phyloP scores from a whole-genome alignment of 139 green algal species.

The Chlamydomonas applanata region DNA sequence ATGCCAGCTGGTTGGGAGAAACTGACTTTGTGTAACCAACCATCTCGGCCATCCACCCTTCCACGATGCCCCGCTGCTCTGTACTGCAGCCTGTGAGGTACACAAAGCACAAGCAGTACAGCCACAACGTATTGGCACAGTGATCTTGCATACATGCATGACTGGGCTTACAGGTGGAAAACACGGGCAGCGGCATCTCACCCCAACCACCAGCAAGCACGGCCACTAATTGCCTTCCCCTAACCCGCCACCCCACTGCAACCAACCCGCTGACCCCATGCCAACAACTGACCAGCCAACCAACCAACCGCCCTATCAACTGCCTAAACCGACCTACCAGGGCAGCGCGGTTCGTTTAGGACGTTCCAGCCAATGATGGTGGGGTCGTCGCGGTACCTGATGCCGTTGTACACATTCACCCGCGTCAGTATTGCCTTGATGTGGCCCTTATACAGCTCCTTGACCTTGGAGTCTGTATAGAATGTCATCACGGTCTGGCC shows the following conservation, averaged over 20 bases:
- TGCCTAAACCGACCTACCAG: constrained; percentile 17
- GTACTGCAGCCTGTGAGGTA: not conserved
- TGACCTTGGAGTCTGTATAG: constrained; percentile 4
- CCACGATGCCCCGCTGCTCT: not conserved
- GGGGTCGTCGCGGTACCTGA: constrained; percentile 33
- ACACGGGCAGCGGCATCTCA: too few relatives aligned
- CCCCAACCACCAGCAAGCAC: too few relatives aligned
- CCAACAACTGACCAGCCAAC: not conserved
- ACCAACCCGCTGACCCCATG: not conserved
- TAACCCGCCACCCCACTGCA: too few relatives aligned
- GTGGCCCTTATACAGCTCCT: constrained; percentile 20
- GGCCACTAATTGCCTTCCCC: too few relatives aligned
- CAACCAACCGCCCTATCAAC: not conserved
- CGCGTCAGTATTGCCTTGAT: constrained; percentile 12
- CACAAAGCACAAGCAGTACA: not conserved
- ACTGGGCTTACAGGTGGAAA: too few relatives aligned
- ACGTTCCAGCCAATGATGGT: constrained; percentile 42
- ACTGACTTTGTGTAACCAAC: not conserved
- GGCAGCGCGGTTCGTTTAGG: constrained; percentile 42
- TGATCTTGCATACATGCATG: too few relatives aligned
- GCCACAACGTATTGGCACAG: too few relatives aligned
- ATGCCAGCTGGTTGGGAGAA: constrained; percentile 13
- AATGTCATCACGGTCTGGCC: constrained; percentile 11
- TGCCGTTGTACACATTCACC: constrained; percentile 27
- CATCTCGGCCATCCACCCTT: constrained; percentile 8